These are phyloP conservation scores for Rosa hybrid DNA, from an alignment of 331 rosid species.

Conservation along the genomic window DNA sequence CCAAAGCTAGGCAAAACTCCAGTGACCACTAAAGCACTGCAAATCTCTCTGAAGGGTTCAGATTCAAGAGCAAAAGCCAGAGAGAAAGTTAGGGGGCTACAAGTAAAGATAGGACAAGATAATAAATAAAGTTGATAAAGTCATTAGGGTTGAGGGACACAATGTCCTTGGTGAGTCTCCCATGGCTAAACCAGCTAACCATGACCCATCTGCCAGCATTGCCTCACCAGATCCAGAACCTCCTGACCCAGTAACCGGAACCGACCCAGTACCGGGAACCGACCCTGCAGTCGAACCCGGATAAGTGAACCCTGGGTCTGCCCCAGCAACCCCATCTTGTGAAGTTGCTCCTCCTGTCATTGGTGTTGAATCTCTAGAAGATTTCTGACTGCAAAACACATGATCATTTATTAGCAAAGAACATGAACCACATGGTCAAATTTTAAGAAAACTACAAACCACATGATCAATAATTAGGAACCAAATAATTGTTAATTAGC, in stretches of 20 bases:
- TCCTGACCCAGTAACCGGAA: slow-evolving; percentile 23
- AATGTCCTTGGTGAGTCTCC: slow-evolving; percentile 60
- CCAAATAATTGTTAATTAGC: background rate
- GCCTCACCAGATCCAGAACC: slow-evolving; percentile 61
- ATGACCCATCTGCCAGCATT: slow-evolving; percentile 83
- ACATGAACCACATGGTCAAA: background rate
- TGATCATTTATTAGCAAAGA: slow-evolving; percentile 17
- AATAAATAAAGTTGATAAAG: slow-evolving; percentile 20
- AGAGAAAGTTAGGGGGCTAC: slow-evolving; percentile 16
- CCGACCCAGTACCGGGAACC: slow-evolving; percentile 16
- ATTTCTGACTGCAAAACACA: slow-evolving; percentile 68
- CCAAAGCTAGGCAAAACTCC: slow-evolving; percentile 36
- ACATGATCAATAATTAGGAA: background rate
- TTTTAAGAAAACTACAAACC: background rate
- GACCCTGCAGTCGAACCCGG: slow-evolving; percentile 31
- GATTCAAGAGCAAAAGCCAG: slow-evolving; percentile 35
- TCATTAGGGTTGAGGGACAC: slow-evolving; percentile 19
- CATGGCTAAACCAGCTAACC: slow-evolving; percentile 96
- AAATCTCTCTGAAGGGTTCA: slow-evolving; percentile 42
- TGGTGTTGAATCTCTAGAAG: slow-evolving; percentile 64
- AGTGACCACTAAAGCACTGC: slow-evolving; percentile 29
- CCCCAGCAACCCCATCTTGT: slow-evolving; percentile 31
- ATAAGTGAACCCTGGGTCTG: slow-evolving; percentile 39
- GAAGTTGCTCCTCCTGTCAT: slow-evolving; percentile 47
- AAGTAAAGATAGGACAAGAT: slow-evolving; percentile 33